These are phyloP conservation scores for Rhodamnia argentea DNA, from an alignment of 345 rosid species.

Conservation along the genomic window DNA sequence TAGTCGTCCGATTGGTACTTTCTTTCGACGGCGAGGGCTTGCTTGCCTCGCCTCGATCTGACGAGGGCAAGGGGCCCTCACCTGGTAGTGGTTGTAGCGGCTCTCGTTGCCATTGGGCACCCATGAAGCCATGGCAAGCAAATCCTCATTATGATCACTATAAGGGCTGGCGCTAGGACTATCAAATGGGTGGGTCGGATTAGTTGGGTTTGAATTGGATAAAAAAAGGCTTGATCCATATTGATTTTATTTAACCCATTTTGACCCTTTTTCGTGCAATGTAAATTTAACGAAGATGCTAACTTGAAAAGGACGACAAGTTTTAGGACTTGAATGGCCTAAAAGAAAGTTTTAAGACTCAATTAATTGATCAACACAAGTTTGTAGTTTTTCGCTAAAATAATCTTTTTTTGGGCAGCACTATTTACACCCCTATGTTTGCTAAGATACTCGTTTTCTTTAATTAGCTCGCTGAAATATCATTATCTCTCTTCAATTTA, in stretches of 20 bases:
- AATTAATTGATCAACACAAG: not conserved
- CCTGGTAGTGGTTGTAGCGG: fast-evolving
- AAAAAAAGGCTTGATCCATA: too few species aligned
- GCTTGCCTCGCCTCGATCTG: not conserved
- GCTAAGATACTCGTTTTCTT: not conserved
- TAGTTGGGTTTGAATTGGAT: too few species aligned
- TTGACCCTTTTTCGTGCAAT: too few species aligned
- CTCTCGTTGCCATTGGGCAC: not conserved
- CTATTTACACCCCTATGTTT: not conserved
- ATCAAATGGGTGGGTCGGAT: too few species aligned
- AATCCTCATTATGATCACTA: not conserved
- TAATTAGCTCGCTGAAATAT: not conserved
- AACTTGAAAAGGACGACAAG: fast-evolving
- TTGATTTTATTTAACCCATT: too few species aligned
- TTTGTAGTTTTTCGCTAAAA: fast-evolving
- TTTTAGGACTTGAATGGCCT: not conserved
- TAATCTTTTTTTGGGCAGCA: fast-evolving
- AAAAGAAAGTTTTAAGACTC: not conserved
- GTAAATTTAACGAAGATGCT: too few species aligned
- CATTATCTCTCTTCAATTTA: not conserved
- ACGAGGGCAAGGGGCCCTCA: not conserved
- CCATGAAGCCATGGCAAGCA: fast-evolving
- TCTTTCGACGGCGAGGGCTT: fast-evolving
- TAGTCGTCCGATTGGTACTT: fast-evolving
- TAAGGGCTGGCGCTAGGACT: fast-evolving